Evolutionary conservation across 805 yeast genomes (phyloP), one percentile per base, ranked within the genome.

Genomic region (Lipomyces japonicus): DNA sequence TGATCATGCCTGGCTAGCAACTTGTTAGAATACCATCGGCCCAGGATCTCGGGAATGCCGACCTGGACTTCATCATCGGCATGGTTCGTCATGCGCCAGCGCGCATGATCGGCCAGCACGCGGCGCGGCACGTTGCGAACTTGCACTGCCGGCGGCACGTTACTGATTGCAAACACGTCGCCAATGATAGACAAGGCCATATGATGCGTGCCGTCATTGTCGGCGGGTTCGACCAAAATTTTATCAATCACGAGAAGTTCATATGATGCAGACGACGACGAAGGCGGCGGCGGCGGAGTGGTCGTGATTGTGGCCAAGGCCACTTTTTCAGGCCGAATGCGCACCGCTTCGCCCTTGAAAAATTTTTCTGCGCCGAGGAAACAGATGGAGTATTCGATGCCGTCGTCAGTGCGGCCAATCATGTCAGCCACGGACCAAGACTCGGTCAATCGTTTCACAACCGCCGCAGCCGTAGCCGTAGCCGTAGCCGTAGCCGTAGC

Each of bases 321-420:
- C 14, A 36, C 48, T 21, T n/a, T 26, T 10, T 46, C 51, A n/a
- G 55, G 51, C 14, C 21, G 32, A 10, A 52, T 14, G n/a, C 43
- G 24, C 14, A 53, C 23, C 12, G 48, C 55, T 16, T 55, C 59
- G 10, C 58, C 58, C 9, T 12, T 18, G 54, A 54, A 55, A 18
- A 55, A 31, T 46, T 55, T 55, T 25, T 55, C 59, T 25, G 59
- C 52, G 9, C 59, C 59, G 12, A 42, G 39, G 16, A 48, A 55
- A 3, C 37, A 21, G 7, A 58, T 58, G 24, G 32, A 38, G 25
- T 48, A 55, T 35, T 47, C 40, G 7, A 24, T 12, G 21, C 47
- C 47, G 30, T 37, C 42, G 18, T 32, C 36, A 18, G 23, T 18
- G 5, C 35, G 39, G 12, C 39, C 39, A 3, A 36, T 30, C 23